Percentiles rank a stretch among this genome's conserved stretches.
phyloP scores from a whole-genome alignment of 306 rosid genomes.

The Pachyrhizus erosus region DNA sequence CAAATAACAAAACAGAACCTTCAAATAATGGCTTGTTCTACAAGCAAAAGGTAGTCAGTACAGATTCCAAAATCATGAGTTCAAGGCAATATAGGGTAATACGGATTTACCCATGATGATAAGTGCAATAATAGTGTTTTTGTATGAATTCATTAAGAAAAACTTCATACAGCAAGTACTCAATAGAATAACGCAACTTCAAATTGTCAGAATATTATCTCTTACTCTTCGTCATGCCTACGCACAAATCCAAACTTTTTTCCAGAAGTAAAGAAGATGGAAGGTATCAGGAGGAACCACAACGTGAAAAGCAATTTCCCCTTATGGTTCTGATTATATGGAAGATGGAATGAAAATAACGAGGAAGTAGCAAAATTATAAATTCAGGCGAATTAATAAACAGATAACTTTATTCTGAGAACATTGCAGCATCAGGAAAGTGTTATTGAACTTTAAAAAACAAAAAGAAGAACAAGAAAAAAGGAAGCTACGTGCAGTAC shows the following conservation, averaged over 20 bases:
- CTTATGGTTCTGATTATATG: not conserved
- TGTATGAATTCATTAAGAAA: not conserved
- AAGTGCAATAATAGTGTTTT: not conserved
- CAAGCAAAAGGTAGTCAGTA: not conserved
- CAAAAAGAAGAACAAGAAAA: not conserved
- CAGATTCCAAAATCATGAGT: not conserved
- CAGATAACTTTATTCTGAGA: not conserved
- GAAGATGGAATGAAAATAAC: not conserved
- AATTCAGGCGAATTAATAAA: not conserved
- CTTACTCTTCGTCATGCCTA: slow-evolving; percentile 3
- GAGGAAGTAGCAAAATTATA: not conserved
- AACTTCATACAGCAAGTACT: not conserved
- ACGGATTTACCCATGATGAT: not conserved
- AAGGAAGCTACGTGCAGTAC: slow-evolving; percentile 18
- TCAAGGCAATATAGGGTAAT: not conserved
- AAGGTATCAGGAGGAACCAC: not conserved
- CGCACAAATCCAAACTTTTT: not conserved
- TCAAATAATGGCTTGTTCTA: not conserved
- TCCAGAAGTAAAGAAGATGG: not conserved
- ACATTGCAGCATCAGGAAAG: not conserved
- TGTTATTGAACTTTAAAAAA: not conserved
- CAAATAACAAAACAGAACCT: slow-evolving; percentile 4
- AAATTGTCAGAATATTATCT: not conserved
- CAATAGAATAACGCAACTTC: not conserved
- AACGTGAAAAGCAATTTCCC: not conserved